Conservation (phyloP, 768 basidiomycete species). For the Pleurotus sapidus region DNA sequence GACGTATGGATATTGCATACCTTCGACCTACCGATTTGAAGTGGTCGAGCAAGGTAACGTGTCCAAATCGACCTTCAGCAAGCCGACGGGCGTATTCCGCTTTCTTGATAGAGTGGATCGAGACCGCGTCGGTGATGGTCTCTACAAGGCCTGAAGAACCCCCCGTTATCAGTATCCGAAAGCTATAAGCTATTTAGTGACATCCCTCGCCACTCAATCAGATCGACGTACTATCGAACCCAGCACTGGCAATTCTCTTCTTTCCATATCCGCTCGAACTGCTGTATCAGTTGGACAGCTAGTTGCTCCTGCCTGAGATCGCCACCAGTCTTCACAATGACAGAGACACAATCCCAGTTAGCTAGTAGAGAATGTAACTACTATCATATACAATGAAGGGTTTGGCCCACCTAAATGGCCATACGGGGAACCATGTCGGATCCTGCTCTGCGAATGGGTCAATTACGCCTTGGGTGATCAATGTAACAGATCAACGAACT, state of each 20-base stretch:
- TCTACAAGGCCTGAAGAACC: slow-evolving; percentile 92
- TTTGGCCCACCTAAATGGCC: slow-evolving; percentile 77
- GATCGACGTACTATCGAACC: slow-evolving; percentile 76
- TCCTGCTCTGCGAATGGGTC: slow-evolving; percentile 58
- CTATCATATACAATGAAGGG: slow-evolving; percentile 6
- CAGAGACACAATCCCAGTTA: slow-evolving; percentile 88
- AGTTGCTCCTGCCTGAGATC: slow-evolving; percentile 97
- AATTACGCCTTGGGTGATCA: background rate
- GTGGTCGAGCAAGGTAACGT: slow-evolving; percentile 90
- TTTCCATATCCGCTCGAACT: slow-evolving; percentile 92
- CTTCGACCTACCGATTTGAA: slow-evolving; percentile 69
- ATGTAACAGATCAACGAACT: slow-evolving; percentile 33
- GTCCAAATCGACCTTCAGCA: slow-evolving; percentile 74
- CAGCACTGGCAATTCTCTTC: slow-evolving; percentile 92
- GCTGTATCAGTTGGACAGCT: slow-evolving; percentile 90
- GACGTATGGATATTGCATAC: background rate
- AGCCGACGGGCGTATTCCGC: slow-evolving; percentile 92
- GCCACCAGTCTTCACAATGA: slow-evolving; percentile 97
- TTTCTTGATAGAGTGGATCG: slow-evolving; percentile 99
- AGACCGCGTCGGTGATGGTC: slow-evolving; percentile 97
- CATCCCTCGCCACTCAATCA: background rate
- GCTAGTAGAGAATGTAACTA: slow-evolving; percentile 32
- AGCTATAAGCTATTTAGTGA: slow-evolving; percentile 44
- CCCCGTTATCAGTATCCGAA: slow-evolving; percentile 94
- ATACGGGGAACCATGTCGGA: slow-evolving; percentile 92